Evolutionary conservation across 2,329 filamentous ascomycete genomes (phyloP), one percentile per base, ranked within the genome.

Genomic region (Gnomoniopsis sp.): DNA sequence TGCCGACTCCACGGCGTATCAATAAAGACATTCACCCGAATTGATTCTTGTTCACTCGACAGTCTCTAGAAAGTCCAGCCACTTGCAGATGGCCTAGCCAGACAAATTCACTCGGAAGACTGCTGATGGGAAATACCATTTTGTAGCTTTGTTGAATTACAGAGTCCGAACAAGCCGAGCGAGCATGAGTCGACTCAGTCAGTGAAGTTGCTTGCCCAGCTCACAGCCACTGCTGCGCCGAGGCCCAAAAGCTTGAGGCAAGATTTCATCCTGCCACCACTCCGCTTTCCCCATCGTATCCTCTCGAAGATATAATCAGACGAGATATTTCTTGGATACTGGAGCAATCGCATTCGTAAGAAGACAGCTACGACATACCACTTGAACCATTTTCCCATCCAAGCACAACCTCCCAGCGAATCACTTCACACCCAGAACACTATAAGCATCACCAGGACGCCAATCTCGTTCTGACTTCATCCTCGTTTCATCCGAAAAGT

Each of bases 191-290:
- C 15, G 2, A 36, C 36, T 26, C 47, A 46, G 26, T 34, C 22
- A 51, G 17, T 48, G 7, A 19, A 38, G 36, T 14, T 10, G 34
- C 3, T 15, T 21, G 44, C 21, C 55, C 48, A 47, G 36, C 34
- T 51, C 55, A 57, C 49, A 51, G 55, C 55, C 49, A 57, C 55
- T 47, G 36, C 55, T 57, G 55, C 55, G 55, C 55, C 54, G 54
- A 51, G 54, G 43, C 47, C 50, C 48, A 46, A 48, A 56, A 43
- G 53, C 53, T 44, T 41, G 53, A 47, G 48, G 48, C n/a, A 15
- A 26, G 23, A 47, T 38, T 34, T 55, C 53, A 36, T n/a, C 38
- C n/a, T 41, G 14, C 3, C 38, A 15, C 38, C 14, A n/a, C 38
- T 41, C 14, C 38, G 14, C 38, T n/a, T 15, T 6, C 6, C 12